Evolutionary conservation across 164 flowering plant genomes (phyloP).

Genomic region (Cinnamomum micranthum): DNA sequence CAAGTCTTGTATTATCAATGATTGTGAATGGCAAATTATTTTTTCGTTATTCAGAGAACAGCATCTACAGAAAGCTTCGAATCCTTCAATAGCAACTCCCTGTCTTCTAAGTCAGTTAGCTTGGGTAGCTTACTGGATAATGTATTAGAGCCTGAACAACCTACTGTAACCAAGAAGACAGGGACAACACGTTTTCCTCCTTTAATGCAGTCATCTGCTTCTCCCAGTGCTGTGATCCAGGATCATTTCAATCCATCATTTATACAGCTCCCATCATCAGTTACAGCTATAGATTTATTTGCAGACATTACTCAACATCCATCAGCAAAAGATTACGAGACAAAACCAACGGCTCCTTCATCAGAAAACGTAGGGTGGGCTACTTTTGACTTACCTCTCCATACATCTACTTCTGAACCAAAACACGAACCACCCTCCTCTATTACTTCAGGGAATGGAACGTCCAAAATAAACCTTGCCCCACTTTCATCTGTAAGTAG

Average conservation of each 20-base stretch:
- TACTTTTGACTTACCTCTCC: conserved; percentile 72
- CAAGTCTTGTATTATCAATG: not conserved
- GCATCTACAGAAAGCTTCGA: conserved; percentile 58
- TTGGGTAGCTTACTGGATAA: conserved; percentile 35
- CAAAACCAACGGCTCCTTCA: conserved; percentile 25
- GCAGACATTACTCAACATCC: conserved; percentile 27
- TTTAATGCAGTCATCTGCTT: conserved; percentile 27
- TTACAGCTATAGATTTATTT: conserved; percentile 42
- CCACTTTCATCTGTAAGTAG: conserved; percentile 24
- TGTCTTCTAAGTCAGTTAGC: conserved; percentile 43
- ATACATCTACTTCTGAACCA: conserved; percentile 19
- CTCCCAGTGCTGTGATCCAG: conserved; percentile 22
- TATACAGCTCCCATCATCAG: conserved; percentile 30
- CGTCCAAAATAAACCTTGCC: conserved; percentile 24
- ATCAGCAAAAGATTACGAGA: conserved; percentile 19
- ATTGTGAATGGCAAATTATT: conserved; percentile 3
- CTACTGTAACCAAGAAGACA: conserved; percentile 22
- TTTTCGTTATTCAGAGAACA: conserved; percentile 54
- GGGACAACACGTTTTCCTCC: conserved; percentile 23
- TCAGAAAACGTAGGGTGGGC: conserved; percentile 89
- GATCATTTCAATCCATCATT: conserved; percentile 21
- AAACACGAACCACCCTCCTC: conserved; percentile 14
- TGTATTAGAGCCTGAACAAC: conserved; percentile 42
- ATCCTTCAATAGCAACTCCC: conserved; percentile 61
- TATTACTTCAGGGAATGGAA: conserved; percentile 23